Conservation (phyloP, 2,329 filamentous ascomycete genomes). For the Aspergillus pseudoterreus region DNA sequence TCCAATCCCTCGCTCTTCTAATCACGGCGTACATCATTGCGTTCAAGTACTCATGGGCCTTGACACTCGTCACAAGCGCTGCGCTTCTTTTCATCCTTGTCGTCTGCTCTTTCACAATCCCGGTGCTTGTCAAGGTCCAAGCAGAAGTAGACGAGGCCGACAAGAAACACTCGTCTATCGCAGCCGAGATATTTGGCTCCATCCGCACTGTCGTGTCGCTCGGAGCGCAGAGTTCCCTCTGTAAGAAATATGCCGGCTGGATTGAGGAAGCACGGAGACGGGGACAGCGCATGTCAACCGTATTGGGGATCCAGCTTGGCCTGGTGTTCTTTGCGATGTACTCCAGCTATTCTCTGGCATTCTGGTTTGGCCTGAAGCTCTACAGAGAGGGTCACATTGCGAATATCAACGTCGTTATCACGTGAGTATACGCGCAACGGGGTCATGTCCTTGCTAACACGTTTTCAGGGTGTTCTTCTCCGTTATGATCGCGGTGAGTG, state of each 20-base stretch:
- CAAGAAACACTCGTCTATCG: conserved; percentile 34
- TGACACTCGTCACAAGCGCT: conserved; percentile 50
- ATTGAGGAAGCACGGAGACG: conserved; percentile 35
- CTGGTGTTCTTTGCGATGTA: conserved; percentile 37
- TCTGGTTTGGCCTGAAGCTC: conserved; percentile 37
- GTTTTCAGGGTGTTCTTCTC: conserved; percentile 35
- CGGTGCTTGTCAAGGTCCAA: conserved; percentile 31
- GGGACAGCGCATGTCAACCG: conserved; percentile 24
- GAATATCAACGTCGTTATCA: conserved; percentile 35
- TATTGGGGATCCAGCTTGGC: conserved; percentile 30
- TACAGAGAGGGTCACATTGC: conserved; percentile 31
- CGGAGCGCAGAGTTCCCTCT: conserved; percentile 38
- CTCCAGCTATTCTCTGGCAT: conserved; percentile 32
- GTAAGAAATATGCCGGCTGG: conserved; percentile 33
- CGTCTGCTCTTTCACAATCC: conserved; percentile 28
- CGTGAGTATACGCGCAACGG: conserved; percentile 18
- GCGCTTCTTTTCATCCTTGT: conserved; percentile 43
- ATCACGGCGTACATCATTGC: conserved; percentile 49
- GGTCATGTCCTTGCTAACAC: neutral
- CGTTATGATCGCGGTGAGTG: conserved; percentile 23
- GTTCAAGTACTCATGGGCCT: conserved; percentile 50
- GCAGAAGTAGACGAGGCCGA: conserved; percentile 36
- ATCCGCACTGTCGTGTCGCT: conserved; percentile 45
- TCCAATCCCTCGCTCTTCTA: conserved; percentile 41
- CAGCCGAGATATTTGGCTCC: conserved; percentile 40